Evolutionary conservation across 1,139 yeast genomes (phyloP).

Genomic region (Taphrina populina): DNA sequence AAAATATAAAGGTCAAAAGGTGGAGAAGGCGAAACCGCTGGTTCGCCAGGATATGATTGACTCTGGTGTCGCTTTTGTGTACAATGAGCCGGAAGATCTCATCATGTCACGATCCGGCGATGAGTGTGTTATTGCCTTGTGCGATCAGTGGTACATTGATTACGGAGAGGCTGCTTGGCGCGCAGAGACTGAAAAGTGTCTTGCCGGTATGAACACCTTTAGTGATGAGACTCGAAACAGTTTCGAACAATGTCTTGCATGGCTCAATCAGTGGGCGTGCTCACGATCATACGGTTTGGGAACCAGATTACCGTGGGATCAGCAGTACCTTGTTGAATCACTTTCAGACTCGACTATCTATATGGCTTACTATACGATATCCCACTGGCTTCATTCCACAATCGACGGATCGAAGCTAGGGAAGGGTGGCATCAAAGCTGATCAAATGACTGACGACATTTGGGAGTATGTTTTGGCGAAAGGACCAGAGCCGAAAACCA

Average conservation of each 20-base stretch:
- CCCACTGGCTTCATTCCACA: conserved; percentile 82
- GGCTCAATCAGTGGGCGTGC: conserved; percentile 99
- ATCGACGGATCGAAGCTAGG: conserved; percentile 79
- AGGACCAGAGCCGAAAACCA: conserved; percentile 54
- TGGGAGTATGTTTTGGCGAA: conserved; percentile 87
- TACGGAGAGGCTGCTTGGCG: conserved; percentile 97
- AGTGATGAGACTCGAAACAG: conserved; percentile 84
- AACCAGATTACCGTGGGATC: conserved; percentile 96
- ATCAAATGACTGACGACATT: conserved; percentile 87
- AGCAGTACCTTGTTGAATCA: conserved; percentile 87
- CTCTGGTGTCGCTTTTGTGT: conserved; percentile 76
- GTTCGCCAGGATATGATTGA: conserved; percentile 79
- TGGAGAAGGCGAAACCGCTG: conserved; percentile 85
- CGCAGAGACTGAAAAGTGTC: conserved; percentile 76
- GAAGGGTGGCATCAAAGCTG: conserved; percentile 69
- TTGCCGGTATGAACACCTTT: conserved; percentile 73
- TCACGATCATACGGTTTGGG: conserved; percentile 97
- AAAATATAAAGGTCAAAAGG: conserved; percentile 81
- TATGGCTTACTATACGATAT: conserved; percentile 92
- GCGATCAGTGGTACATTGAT: conserved; percentile 98
- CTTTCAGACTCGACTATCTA: conserved; percentile 94
- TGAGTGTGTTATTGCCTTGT: conserved; percentile 91
- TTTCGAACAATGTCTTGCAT: conserved; percentile 88
- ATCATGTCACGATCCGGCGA: conserved; percentile 96
- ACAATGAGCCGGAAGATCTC: conserved; percentile 88